A percentile compares a stretch with the other conserved stretches of the same genome.
These are phyloP conservation scores for Hypsizygus ulmarius DNA, from an alignment of 1,284 basidiomycete genomes.

Conservation along the genomic window DNA sequence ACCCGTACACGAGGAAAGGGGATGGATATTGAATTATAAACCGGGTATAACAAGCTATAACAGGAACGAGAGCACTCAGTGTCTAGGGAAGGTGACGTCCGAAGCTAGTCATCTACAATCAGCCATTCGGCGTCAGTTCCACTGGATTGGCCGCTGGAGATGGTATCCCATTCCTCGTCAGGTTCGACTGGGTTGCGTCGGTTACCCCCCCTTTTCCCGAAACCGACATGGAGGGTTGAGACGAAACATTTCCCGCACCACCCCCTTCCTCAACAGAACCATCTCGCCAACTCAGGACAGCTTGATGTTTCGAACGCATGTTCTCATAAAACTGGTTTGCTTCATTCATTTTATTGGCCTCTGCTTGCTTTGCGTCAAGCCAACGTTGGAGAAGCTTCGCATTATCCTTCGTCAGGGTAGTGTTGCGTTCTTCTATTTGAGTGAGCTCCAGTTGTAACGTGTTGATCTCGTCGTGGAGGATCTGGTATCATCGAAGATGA, in stretches of 20 bases:
- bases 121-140: slow-evolving; percentile 88
- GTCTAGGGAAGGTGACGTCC: too few species aligned
- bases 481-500: slow-evolving; percentile 43
- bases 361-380: slow-evolving; percentile 91
- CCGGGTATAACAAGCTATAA: slow-evolving; percentile 22
- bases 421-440: slow-evolving; percentile 86
- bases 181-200: slow-evolving; percentile 46
- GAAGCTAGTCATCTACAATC: slow-evolving; percentile 51
- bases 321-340: slow-evolving; percentile 83
- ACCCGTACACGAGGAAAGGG: too few species aligned
- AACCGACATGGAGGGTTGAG: slow-evolving; percentile 30
- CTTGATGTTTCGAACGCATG: slow-evolving; percentile 68
- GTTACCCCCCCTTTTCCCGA: slow-evolving; percentile 72
- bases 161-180: slow-evolving; percentile 69
- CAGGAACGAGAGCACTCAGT: neutral
- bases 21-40: slow-evolving; percentile 16
- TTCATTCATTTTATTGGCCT: slow-evolving; percentile 95
- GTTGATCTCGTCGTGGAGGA: slow-evolving; percentile 91
- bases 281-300: slow-evolving; percentile 40
- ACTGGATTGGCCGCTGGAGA: slow-evolving; percentile 63
- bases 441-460: slow-evolving; percentile 88
- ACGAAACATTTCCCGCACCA: slow-evolving; percentile 28
- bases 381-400: slow-evolving; percentile 92
- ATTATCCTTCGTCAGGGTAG: slow-evolving; percentile 86
- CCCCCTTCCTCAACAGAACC: slow-evolving; percentile 34